Evolutionary conservation across 192 early-diverging fungal species (phyloP).

Genomic region (Coemansia sp.): DNA sequence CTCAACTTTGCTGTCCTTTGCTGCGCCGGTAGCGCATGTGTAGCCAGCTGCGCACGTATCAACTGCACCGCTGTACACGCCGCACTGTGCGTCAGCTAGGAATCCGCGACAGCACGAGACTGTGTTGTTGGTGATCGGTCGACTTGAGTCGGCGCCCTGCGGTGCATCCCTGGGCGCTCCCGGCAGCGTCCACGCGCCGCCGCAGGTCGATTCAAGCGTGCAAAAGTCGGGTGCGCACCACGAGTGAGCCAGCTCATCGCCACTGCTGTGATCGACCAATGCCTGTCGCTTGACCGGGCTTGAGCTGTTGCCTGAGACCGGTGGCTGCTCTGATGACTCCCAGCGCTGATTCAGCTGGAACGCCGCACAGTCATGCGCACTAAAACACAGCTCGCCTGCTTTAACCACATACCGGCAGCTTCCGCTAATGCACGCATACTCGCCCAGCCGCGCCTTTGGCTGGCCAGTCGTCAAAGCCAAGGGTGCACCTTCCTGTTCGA

Average conservation of each 20-base stretch:
- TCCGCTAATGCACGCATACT: constrained; percentile 58
- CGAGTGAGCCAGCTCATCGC: not conserved
- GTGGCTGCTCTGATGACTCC: constrained; percentile 1
- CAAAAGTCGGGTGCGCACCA: constrained; percentile 56
- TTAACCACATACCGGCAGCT: constrained; percentile 59
- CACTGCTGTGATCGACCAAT: constrained; percentile 14
- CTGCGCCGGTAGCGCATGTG: constrained; percentile 20
- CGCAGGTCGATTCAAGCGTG: constrained; percentile 62
- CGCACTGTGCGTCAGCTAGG: constrained; percentile 38
- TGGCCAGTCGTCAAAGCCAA: not conserved
- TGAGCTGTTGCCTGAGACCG: not conserved
- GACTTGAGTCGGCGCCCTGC: constrained; percentile 27
- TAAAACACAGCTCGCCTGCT: constrained; percentile 56
- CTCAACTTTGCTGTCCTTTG: not conserved
- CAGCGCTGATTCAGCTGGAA: constrained; percentile 44
- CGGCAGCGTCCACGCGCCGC: constrained; percentile 57
- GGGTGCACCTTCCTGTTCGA: constrained; percentile 5
- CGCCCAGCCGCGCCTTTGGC: constrained; percentile 42
- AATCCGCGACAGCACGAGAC: constrained; percentile 59
- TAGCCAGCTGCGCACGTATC: constrained; percentile 52
- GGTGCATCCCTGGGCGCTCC: constrained; percentile 40
- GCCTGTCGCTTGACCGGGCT: not conserved
- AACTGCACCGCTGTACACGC: constrained; percentile 47
- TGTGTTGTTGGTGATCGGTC: constrained; percentile 15
- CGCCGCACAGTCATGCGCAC: constrained; percentile 54